These are phyloP conservation scores for Acmispon strigosus DNA, from an alignment of 306 rosid species.

Conservation along the genomic window DNA sequence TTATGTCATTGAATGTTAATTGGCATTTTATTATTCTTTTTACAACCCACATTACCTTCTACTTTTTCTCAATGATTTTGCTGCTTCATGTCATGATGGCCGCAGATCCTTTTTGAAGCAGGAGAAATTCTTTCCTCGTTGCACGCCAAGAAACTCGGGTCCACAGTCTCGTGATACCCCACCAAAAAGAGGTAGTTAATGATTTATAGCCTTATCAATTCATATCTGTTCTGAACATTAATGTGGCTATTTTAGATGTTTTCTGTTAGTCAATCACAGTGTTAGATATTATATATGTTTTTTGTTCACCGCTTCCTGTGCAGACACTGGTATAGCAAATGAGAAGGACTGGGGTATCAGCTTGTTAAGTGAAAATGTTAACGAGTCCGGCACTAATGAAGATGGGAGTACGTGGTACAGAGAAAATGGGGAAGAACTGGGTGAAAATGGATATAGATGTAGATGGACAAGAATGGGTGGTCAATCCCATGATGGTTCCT, in stretches of 20 bases:
- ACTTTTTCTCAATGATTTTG: slow-evolving; percentile 8
- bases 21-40: slow-evolving; percentile 13
- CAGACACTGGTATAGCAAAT: slow-evolving; percentile 93
- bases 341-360: slow-evolving; percentile 98
- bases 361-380: slow-evolving; percentile 64
- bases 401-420: slow-evolving; percentile 94
- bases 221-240: background rate
- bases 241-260: background rate
- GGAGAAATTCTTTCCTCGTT: slow-evolving; percentile 66
- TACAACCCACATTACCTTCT: slow-evolving; percentile 1
- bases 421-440: slow-evolving; percentile 82
- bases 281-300: slow-evolving; percentile 9
- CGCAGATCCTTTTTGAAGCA: slow-evolving; percentile 61
- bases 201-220: background rate
- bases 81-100: slow-evolving; percentile 10
- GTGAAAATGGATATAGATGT: slow-evolving; percentile 89
- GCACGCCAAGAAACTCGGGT: slow-evolving; percentile 65
- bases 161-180: slow-evolving; percentile 95
- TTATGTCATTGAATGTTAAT: slow-evolving; percentile 1
- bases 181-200: slow-evolving; percentile 75
- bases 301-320: slow-evolving; percentile 19
- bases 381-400: slow-evolving; percentile 87
- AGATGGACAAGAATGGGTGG: slow-evolving; percentile 99
- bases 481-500: slow-evolving; percentile 60
- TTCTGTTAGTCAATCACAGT: slow-evolving; percentile 11